A percentile compares a stretch with the other conserved stretches of the same genome.
These are phyloP conservation scores for Malus hybrid DNA, from an alignment of 331 rosid species.

Conservation along the genomic window DNA sequence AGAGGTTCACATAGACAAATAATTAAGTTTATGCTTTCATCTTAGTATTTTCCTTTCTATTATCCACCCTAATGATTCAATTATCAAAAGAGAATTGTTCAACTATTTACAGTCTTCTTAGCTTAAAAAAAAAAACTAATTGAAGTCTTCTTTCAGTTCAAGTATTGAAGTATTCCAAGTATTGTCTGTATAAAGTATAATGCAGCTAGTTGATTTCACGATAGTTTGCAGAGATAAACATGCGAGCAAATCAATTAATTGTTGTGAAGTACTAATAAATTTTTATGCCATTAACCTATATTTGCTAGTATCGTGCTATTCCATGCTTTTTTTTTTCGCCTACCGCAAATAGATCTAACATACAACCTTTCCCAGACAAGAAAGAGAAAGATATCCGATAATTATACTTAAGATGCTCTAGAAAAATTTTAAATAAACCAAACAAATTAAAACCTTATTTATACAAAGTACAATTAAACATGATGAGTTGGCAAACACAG, in stretches of 20 bases:
- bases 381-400: conserved; percentile 9
- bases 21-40: not conserved
- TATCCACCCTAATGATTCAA: not conserved
- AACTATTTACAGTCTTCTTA: too few relatives aligned
- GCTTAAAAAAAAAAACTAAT: too few relatives aligned
- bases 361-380: conserved; percentile 19
- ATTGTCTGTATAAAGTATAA: not conserved
- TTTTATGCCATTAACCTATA: not conserved
- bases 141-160: too few relatives aligned
- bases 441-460: not conserved
- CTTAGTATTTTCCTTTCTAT: not conserved
- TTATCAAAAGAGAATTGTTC: not conserved
- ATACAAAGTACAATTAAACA: not conserved
- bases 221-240: not conserved
- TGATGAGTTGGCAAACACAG: conserved; percentile 36
- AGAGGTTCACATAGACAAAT: not conserved
- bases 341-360: conserved; percentile 15
- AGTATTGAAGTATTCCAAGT: too few relatives aligned
- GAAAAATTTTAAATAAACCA: not conserved
- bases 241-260: not conserved
- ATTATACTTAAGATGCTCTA: conserved; percentile 20
- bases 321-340: conserved; percentile 32
- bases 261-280: not conserved
- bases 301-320: not conserved
- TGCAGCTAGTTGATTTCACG: not conserved